These are phyloP conservation scores for Tilletia walkeri DNA, from an alignment of 1,284 basidiomycete genomes.

Conservation along the genomic window DNA sequence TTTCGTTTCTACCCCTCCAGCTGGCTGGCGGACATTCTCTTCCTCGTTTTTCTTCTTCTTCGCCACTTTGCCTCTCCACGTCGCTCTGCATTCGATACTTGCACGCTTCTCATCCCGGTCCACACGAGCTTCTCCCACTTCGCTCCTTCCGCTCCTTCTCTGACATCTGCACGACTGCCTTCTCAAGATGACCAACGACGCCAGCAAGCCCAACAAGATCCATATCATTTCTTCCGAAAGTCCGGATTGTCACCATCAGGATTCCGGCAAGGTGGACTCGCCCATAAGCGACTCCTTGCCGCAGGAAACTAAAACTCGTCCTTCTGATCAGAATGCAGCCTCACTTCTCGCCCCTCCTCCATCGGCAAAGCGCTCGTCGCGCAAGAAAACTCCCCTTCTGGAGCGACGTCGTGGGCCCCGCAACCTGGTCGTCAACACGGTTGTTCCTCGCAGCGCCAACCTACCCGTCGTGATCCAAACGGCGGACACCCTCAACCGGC, in stretches of 20 bases:
- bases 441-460: background rate
- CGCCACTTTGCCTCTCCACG: background rate
- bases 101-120: background rate
- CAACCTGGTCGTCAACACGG: background rate
- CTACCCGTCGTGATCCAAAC: background rate
- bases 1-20: background rate
- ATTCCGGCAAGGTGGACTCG: too few species aligned
- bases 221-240: too few species aligned
- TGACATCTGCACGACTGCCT: background rate
- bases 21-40: slow-evolving; percentile 10
- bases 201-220: background rate
- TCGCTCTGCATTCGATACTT: background rate
- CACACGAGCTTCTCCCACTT: background rate
- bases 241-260: too few species aligned
- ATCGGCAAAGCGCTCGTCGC: background rate
- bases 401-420: background rate
- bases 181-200: background rate
- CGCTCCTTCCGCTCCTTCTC: background rate
- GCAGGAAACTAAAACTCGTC: too few species aligned
- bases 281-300: too few species aligned
- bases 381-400: background rate
- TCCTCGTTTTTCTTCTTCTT: background rate
- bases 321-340: background rate
- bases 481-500: background rate
- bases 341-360: background rate